Percentiles rank a stretch among this genome's conserved stretches.
phyloP scores from a whole-genome alignment of 2,329 filamentous ascomycete species.

The Talaromyces marneffei region DNA sequence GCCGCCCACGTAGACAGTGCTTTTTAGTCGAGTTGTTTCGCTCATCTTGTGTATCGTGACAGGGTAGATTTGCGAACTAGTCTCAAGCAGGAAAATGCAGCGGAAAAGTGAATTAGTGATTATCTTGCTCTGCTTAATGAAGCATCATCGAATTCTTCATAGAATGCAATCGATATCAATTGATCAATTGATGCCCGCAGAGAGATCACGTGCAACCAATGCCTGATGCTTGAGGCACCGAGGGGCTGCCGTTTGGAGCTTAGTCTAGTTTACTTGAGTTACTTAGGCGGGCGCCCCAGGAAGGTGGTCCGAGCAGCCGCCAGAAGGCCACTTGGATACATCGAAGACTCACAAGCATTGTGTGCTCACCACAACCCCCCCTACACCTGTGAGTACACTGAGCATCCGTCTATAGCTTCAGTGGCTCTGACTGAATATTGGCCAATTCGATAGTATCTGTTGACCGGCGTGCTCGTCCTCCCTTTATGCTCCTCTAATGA shows the following conservation, averaged over 20 bases:
- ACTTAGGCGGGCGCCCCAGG: background rate
- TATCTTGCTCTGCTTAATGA: background rate
- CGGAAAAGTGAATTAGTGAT: background rate
- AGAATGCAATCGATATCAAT: too few relatives aligned
- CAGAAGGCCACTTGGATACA: slow-evolving; percentile 37
- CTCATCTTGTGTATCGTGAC: slow-evolving; percentile 48
- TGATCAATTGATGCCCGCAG: background rate
- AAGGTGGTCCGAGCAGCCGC: slow-evolving; percentile 12
- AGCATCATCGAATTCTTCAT: background rate
- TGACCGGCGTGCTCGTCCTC: slow-evolving; percentile 13
- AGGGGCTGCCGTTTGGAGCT: background rate
- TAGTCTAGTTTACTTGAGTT: too few relatives aligned
- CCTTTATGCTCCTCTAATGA: slow-evolving; percentile 12
- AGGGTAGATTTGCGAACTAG: background rate
- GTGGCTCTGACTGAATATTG: background rate
- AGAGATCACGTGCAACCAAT: slow-evolving; percentile 7
- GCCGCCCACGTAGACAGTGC: slow-evolving; percentile 87
- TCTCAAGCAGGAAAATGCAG: background rate
- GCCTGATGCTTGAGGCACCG: slow-evolving; percentile 9
- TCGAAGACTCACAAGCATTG: background rate
- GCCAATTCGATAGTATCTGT: background rate
- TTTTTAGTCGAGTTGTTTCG: slow-evolving; percentile 75
- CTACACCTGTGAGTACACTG: background rate
- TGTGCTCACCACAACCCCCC: background rate
- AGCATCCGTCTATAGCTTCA: background rate